Evolutionary conservation across 805 yeast genomes (phyloP), one percentile per base, ranked within the genome.

Genomic region (Torulaspora quercuum): DNA sequence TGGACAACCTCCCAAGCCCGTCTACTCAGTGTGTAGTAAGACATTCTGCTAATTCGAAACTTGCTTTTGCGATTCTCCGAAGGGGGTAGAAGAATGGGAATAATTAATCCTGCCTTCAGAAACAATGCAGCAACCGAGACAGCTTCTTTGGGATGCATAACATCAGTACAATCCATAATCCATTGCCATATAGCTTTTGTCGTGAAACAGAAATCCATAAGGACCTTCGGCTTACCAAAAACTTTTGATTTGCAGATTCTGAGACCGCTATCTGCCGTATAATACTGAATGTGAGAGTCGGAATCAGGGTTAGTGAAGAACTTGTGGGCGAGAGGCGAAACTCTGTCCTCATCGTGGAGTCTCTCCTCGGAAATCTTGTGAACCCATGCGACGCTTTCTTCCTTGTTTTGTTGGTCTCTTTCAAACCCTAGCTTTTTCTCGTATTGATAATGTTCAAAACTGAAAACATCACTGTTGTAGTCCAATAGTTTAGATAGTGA

Each of bases 291-390:
- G 53, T 79, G 84, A 0, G 95, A 69, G 46, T 83, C 90, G 0
- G 94, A 82, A 53, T 83, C 94, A 0, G 97, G 97, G 50, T 89
- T 89, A 3, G 90, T 79, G 63, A 87, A 87, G 52, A 74, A 85
- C 25, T 74, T 70, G 51, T 85, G 95, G 37, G 76, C 74, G 46
- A 82, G 79, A 0, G 95, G 95, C 4, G 85, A 78, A 5, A 41
- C 47, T 35, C 69, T 52, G 4, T 28, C 16, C 26, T 48, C 46
- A 13, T 52, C 45, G 12, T 44, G 34, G 14, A 56, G 24, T 8
- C 44, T 37, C 7, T 21, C 33, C 6, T 32, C 37, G 4, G 45
- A 29, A 7, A 31, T 9, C 25, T 48, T 46, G 16, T 44, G 44
- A 6, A 28, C 25, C 50, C 53, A 46, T 7, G 48, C 31, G 6